Base-by-base conservation (phyloP, 495 filamentous ascomycete genomes). In the Aspergillus taichungensis region DNA sequence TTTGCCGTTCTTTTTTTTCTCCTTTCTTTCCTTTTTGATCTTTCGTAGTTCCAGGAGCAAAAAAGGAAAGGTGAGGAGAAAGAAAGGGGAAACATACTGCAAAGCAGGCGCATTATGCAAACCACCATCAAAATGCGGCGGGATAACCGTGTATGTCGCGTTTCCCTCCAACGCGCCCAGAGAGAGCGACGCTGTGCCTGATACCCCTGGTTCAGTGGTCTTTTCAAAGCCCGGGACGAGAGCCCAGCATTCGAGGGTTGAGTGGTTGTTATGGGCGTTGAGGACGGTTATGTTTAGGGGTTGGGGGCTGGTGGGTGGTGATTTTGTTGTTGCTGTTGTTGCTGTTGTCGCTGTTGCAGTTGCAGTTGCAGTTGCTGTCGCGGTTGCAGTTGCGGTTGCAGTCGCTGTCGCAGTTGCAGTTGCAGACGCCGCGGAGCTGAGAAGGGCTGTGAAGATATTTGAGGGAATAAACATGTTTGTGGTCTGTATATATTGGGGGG, bases 231-330 rank as follows among this genome's bases (percentile, higher is more conserved):
- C 69, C 0, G 59, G 51, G n/a, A 49, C 38, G 12, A 78, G 53
- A 33, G 69, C 57, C 76, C 76, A 79, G 61, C 75, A 80, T 60
- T 78, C 67, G n/a, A 79, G 52, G 0, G 61, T 64, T 7, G 76
- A 78, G 30, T 54, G 52, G 50, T 63, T 61, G 40, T 65, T 49
- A 54, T 55, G 43, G 34, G 68, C 54, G 42, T 53, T 46, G 36
- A 74, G 43, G 40, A 67, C 61, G 32, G 72, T 73, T 34, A 72
- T 46, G 49, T 72, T 72, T 10, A 72, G 55, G 3, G 59, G 59
- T 32, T 43, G 46, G 13, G 51, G 44, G 37, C n/a, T 41, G 44
- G 9, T 38, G n/a, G 13, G 36, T 34, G 28, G 40, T 30, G 41
- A 53, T 7, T 24, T 4, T 24, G 18, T 24, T 24, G 18, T 1